Evolutionary conservation across 176 grass and related monocot species (phyloP).

Genomic region (Rhynchospora pubera): DNA sequence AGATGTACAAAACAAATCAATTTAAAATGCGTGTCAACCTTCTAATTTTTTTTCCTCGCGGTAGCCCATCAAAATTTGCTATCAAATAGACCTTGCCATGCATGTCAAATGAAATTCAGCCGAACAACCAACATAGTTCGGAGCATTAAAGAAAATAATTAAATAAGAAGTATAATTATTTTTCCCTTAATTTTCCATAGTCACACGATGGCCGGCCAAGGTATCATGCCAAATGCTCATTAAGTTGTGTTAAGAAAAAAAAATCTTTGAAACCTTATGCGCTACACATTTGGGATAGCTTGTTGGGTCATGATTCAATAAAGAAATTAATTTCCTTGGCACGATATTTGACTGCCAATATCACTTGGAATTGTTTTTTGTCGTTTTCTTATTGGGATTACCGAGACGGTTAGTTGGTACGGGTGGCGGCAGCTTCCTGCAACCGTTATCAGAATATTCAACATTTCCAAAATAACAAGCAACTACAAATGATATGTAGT

Average conservation of each 20-base stretch:
- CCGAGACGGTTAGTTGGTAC: constrained; percentile 10
- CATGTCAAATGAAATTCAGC: neutral
- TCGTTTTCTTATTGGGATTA: neutral
- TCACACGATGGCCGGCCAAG: neutral
- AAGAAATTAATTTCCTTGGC: neutral
- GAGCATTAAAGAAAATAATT: neutral
- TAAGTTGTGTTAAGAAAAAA: no score
- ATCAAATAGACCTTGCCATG: neutral
- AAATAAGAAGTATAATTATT: neutral
- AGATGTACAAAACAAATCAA: neutral
- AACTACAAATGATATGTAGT: neutral
- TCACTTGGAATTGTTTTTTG: constrained; percentile 13
- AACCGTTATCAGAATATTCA: constrained; percentile 17
- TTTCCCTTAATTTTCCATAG: neutral
- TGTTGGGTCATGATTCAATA: neutral
- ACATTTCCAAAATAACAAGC: neutral
- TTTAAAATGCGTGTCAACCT: neutral
- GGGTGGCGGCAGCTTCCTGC: constrained; percentile 14
- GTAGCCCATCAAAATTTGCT: neutral
- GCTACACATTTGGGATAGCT: no score
- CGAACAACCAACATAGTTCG: neutral
- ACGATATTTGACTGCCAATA: neutral
- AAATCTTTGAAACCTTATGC: no score
- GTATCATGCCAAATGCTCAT: neutral
- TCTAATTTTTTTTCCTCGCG: neutral